Percentiles rank a stretch among this genome's conserved stretches.
phyloP scores from a whole-genome alignment of 1,284 basidiomycete species.

The Tilletia setariae region DNA sequence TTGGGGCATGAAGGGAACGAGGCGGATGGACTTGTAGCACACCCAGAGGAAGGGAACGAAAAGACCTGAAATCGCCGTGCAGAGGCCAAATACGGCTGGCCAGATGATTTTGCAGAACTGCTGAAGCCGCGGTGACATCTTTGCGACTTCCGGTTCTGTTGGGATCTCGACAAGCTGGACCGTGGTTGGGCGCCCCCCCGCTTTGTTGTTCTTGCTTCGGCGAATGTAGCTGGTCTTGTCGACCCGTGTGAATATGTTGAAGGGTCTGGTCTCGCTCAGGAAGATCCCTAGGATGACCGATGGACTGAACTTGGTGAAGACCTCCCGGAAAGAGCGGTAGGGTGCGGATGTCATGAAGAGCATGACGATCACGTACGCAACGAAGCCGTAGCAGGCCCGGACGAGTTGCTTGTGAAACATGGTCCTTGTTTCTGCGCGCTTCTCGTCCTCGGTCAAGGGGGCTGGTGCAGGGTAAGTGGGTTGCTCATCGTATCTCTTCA shows the following conservation, averaged over 20 bases:
- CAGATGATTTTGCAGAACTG: not conserved
- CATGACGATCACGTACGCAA: not conserved
- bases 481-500: constrained; percentile 1
- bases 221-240: not conserved
- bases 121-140: not conserved
- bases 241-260: not conserved
- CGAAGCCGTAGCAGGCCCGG: not conserved
- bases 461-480: not conserved
- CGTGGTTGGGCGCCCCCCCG: not conserved
- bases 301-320: not conserved
- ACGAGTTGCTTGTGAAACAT: not conserved
- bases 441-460: too few species aligned
- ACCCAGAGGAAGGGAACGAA: not conserved
- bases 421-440: not conserved
- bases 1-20: not conserved
- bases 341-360: not conserved
- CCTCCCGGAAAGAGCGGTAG: not conserved
- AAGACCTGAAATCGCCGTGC: not conserved
- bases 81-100: not conserved
- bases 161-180: not conserved
- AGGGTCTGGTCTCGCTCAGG: not conserved
- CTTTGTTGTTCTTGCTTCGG: not conserved
- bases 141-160: not conserved
- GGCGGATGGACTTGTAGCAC: not conserved
- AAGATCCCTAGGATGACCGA: not conserved